Conservation (phyloP, 2,329 filamentous ascomycete genomes). For the Lecanicillium sp. region DNA sequence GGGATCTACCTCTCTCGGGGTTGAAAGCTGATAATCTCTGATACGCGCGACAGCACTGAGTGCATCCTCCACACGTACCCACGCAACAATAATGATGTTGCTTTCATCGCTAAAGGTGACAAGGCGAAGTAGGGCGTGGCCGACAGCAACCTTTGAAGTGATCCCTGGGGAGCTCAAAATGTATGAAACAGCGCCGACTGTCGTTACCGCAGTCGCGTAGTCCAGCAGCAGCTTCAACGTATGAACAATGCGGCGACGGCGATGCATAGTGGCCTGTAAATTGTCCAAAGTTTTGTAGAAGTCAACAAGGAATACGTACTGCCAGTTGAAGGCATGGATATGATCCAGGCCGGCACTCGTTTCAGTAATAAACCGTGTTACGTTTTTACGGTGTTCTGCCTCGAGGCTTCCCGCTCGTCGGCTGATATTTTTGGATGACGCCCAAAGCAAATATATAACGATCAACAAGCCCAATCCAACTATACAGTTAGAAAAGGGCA, state of each 20-base stretch:
- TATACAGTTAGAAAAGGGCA: not conserved
- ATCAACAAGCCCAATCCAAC: not conserved
- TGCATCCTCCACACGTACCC: conserved; percentile 16
- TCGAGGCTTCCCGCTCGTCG: not conserved
- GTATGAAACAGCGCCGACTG: conserved; percentile 36
- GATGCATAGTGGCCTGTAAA: conserved; percentile 31
- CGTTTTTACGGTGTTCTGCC: no score
- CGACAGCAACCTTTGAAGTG: conserved; percentile 12
- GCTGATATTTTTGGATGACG: not conserved
- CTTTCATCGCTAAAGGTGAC: conserved; percentile 20
- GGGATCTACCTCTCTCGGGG: conserved; percentile 4
- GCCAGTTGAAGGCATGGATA: conserved; percentile 50
- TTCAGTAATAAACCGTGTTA: conserved; percentile 34
- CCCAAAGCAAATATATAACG: not conserved
- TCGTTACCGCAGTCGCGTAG: conserved; percentile 23
- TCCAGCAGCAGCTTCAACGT: conserved; percentile 24
- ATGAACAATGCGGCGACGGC: conserved; percentile 47
- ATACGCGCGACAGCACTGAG: conserved; percentile 18
- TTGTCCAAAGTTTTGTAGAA: conserved; percentile 35
- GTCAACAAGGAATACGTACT: conserved; percentile 32
- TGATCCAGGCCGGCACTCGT: conserved; percentile 38
- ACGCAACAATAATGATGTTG: not conserved
- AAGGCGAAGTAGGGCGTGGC: conserved; percentile 14
- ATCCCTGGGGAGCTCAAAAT: conserved; percentile 27
- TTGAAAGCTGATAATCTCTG: conserved; percentile 11